These are phyloP conservation scores for Leptosphaerulina australis DNA, from an alignment of 2,329 filamentous ascomycete genomes.

Conservation along the genomic window DNA sequence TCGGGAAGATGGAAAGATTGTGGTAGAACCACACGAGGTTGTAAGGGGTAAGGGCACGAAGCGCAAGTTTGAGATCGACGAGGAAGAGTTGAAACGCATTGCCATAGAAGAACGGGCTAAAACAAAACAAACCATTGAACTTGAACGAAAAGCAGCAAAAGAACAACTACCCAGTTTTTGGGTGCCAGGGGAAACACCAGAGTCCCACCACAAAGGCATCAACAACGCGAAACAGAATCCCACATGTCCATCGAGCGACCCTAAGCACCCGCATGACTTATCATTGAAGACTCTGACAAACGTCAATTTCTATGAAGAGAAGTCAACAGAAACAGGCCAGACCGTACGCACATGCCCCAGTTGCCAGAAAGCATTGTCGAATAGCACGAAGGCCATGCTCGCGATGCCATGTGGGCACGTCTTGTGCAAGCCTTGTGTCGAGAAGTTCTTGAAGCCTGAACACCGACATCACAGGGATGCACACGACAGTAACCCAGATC, in stretches of 20 bases:
- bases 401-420: slow-evolving; percentile 92
- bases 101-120: slow-evolving; percentile 72
- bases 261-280: slow-evolving; percentile 70
- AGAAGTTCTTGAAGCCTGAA: slow-evolving; percentile 72
- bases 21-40: slow-evolving; percentile 46
- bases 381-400: slow-evolving; percentile 80
- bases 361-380: slow-evolving; percentile 82
- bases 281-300: slow-evolving; percentile 78
- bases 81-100: slow-evolving; percentile 74
- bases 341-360: slow-evolving; percentile 72
- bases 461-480: slow-evolving; percentile 52
- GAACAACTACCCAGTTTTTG: slow-evolving; percentile 84
- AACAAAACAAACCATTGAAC: slow-evolving; percentile 71
- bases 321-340: slow-evolving; percentile 58
- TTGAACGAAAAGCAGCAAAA: slow-evolving; percentile 70
- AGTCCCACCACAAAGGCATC: slow-evolving; percentile 54
- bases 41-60: slow-evolving; percentile 59
- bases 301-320: slow-evolving; percentile 78
- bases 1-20: slow-evolving; percentile 52
- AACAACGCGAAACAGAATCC: slow-evolving; percentile 66
- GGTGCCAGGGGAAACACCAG: slow-evolving; percentile 83
- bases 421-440: slow-evolving; percentile 81
- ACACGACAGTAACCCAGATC: slow-evolving; percentile 63
- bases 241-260: slow-evolving; percentile 74
- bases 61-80: slow-evolving; percentile 81